Base-by-base conservation (phyloP, 208 protist species). In the Crithidia expoeki region DNA sequence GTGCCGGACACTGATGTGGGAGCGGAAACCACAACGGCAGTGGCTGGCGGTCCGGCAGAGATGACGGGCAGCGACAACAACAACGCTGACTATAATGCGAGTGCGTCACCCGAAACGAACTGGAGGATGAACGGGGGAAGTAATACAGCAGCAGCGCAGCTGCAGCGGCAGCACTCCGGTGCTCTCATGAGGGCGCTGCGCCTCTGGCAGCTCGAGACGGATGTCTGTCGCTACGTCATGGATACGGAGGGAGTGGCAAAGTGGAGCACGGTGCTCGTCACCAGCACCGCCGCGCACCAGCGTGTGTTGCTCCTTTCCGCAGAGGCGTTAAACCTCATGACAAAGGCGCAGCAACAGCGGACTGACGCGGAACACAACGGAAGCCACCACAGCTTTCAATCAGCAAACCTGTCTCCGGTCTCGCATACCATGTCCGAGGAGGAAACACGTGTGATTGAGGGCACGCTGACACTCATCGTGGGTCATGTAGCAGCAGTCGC, bases 141-240 rank as follows among this genome's bases (percentile, higher is more conserved):
- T 33, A 4, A 9, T 17, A n/a, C 52, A 32, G 4, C 12, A 32
- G 50, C 50, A 12, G 23, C 17, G 36, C 59, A 50, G 36, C 57
- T 53, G 36, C 72, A 77, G 63, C 72, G 59, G 2, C 72, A 76
- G 72, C 64, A 64, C 32, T 53, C 63, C n/a, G 64, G 72, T 38
- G 63, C 72, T 46, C 42, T 77, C 36, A 63, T 62, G 21, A 60
- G 74, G 25, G 68, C 68, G 1, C 40, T 73, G 53, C 68, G 23
- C n/a, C 47, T 74, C 46, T 72, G 69, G 75, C 61, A 72, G 34
- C 56, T 67, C 21, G 60, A 71, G 56, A 59, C 57, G 42, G 25
- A 38, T 5, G 40, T 80, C 1, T 65, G 53, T 50, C 59, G 62
- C 63, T 71, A 63, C 58, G 50, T 80, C 21, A 64, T 42, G 25